Evolutionary conservation across 78 protist species (phyloP).

Genomic region (Dictyostelium brefeldianum): DNA sequence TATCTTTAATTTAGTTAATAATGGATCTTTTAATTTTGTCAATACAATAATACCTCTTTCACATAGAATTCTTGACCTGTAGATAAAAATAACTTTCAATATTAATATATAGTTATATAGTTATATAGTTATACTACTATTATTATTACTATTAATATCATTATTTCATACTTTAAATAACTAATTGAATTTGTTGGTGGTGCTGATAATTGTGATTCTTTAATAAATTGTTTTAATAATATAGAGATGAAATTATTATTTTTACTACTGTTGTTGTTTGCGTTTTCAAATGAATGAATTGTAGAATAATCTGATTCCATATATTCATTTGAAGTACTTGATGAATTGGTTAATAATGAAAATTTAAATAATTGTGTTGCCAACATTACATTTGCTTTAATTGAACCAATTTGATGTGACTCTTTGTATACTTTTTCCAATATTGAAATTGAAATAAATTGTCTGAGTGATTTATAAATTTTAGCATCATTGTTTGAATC

Average conservation of each 20-base stretch:
- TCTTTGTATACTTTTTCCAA: background rate
- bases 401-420: too few relatives aligned
- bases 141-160: background rate
- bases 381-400: slow-evolving; percentile 7
- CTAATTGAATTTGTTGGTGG: slow-evolving; percentile 11
- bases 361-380: slow-evolving; percentile 20
- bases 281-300: background rate
- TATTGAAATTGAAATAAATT: slow-evolving; percentile 28
- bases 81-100: background rate
- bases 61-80: slow-evolving; percentile 47
- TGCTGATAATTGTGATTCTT: background rate
- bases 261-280: background rate
- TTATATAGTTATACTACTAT: too few relatives aligned
- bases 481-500: background rate
- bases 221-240: slow-evolving; percentile 26
- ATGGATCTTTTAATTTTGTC: slow-evolving; percentile 33
- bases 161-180: slow-evolving; percentile 27
- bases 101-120: too few relatives aligned
- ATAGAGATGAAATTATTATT: background rate
- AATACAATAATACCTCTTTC: slow-evolving; percentile 42
- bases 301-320: slow-evolving; percentile 9
- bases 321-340: background rate
- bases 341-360: slow-evolving; percentile 17
- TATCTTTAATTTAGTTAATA: slow-evolving; percentile 48
- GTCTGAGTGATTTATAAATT: slow-evolving; percentile 14